Conservation (phyloP, 2,329 filamentous ascomycete genomes). For the Rhytidhysteron rufulum region DNA sequence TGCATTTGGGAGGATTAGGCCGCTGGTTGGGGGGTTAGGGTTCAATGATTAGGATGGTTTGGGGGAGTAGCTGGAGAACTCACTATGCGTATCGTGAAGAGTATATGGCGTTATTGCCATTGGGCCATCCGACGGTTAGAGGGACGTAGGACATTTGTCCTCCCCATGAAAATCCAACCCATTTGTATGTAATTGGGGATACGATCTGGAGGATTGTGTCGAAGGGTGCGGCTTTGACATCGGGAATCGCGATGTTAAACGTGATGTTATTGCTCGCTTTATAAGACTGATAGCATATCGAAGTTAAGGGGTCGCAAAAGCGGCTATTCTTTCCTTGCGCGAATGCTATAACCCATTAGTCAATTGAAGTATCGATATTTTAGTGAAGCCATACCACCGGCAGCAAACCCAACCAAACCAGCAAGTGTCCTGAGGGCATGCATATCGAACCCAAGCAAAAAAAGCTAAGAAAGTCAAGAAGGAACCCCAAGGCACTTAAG, state of each 20-base stretch:
- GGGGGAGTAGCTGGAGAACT: not conserved
- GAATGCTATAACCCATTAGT: not conserved
- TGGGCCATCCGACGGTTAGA: not conserved
- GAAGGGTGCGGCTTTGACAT: not conserved
- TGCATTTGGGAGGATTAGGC: not conserved
- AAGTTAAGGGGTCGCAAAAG: not conserved
- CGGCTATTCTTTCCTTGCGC: not conserved
- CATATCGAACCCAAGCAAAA: not conserved
- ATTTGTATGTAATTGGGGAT: not conserved
- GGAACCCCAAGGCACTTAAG: conserved; percentile 1
- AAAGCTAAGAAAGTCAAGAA: not conserved
- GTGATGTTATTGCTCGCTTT: not conserved
- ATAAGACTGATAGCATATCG: not conserved
- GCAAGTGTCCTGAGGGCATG: not conserved
- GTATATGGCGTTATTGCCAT: not conserved
- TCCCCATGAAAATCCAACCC: not conserved
- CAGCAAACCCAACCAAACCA: not conserved
- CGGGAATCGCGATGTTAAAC: not conserved
- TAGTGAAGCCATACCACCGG: not conserved
- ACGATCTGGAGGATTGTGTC: conserved; percentile 1
- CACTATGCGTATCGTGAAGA: not conserved
- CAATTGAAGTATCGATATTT: not conserved
- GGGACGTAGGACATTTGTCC: not conserved
- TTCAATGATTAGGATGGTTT: not conserved
- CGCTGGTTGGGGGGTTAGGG: not conserved